Base-by-base conservation (phyloP, 2,329 filamentous ascomycete genomes). In the Shiraia sp. region DNA sequence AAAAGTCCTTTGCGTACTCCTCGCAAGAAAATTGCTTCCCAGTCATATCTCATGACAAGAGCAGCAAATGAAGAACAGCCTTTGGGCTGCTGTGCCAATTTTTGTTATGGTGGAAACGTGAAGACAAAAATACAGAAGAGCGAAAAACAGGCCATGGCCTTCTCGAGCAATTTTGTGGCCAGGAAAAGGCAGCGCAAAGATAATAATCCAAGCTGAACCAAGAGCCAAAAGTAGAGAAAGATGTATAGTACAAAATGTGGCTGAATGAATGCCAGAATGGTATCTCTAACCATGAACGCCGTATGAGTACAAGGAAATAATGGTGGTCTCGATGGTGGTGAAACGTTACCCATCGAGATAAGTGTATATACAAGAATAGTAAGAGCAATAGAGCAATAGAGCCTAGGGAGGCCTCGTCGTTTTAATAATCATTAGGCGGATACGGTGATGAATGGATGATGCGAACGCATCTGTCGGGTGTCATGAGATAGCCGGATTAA, bases 181-280 rank as follows among this genome's bases (percentile, higher is more conserved):
- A 15, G 24, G 12, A 15, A 16, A 45, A 40, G 45, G 30, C 25
- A 22, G 26, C 30, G 5, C 22, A 28, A 42, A 9, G 29, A 36
- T 32, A 49, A 41, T 38, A 40, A 30, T 25, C 43, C 27, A 35
- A 30, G 23, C 25, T 15, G n/a, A 45, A 26, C 34, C 26, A 12
- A 32, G 24, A 30, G 30, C 14, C 29, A 25, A 14, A 23, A 37
- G 38, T 26, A 46, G 25, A 24, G 24, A 40, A 45, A 42, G 45
- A 42, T 32, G 40, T 63, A 59, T 60, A 40, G 56, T 67, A 67
- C 61, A 65, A 66, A 19, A 44, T 51, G 44, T 51, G 55, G 59
- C 50, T 36, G 33, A 54, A 58, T 39, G 60, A 66, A 54, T 54
- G 62, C 60, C 60, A 53, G 60, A 65, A 66, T 57, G 57, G 54